Evolutionary conservation across 441 rosid genomes (phyloP), one percentile per base, ranked within the genome.

Genomic region (Flueggea neowawraea): DNA sequence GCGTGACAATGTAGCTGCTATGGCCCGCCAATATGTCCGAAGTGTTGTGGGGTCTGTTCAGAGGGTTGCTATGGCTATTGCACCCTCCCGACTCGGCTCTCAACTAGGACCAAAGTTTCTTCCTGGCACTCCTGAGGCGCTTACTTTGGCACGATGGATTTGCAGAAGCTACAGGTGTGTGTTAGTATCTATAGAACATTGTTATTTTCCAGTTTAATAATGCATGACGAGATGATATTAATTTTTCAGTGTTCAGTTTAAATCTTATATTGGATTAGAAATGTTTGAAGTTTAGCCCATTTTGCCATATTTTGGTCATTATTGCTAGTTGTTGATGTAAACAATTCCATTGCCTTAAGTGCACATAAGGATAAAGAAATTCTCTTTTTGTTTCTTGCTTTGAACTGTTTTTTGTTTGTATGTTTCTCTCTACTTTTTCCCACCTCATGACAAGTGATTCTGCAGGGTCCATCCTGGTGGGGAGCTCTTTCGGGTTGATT

Each of bases 51-150:
- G 88, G 11, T 92, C 97, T 6, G 91, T 92, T 64, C 98, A 92
- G 78, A 86, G 98, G 79, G 97, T 92, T 72, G 97, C 98, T 69
- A 75, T 88, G 86, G 98, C 98, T 54, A 90, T 92, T 68, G 76
- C 97, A 8, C 98, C 97, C 14, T 80, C 88, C 36, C 74, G 77
- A 56, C 76, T 78, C 55, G 64, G 79, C 78, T 68, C 82, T 4
- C 63, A 33, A 32, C 48, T 81, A 17, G 87, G 83, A 12, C 76
- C 77, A 8, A 80, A 86, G 52, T 48, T 86, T 17, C 82, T 85
- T 62, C 91, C 97, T 60, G 87, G 89, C 62, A 83, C 91, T 53
- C 98, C 97, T 4, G 98, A 90, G 81, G 96, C 97, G 56, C 83
- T 90, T 59, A 90, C 98, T 48, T 74, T 92, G 28, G 94, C 85